phyloP scores from a whole-genome alignment of 2,329 filamentous ascomycete genomes.

The Bipolaris bicolor region DNA sequence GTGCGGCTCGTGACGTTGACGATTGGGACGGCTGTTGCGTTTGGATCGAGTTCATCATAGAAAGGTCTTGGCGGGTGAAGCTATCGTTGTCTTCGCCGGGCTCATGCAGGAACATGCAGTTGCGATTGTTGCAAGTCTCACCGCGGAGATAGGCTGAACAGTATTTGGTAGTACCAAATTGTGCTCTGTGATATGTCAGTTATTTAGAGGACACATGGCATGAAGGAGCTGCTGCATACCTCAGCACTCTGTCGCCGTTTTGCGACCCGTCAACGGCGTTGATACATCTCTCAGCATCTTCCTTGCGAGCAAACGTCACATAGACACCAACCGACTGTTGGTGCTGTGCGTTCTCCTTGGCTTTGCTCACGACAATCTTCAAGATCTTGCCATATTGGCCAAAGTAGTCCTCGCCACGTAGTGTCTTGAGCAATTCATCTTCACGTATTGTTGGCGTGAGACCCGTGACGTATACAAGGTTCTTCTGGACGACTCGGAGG shows the following conservation, averaged over 20 bases:
- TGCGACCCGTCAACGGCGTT: constrained; percentile 88
- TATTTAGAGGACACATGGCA: constrained; percentile 9
- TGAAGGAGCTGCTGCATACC: constrained; percentile 56
- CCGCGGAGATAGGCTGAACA: constrained; percentile 96
- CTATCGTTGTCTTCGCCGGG: constrained; percentile 98
- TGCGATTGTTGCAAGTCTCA: constrained; percentile 91
- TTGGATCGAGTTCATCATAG: constrained; percentile 88
- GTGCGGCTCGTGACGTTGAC: constrained; percentile 58
- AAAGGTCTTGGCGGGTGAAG: constrained; percentile 92
- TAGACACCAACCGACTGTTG: constrained; percentile 95
- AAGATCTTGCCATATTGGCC: constrained; percentile 98
- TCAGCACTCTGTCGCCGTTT: constrained; percentile 85
- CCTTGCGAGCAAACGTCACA: constrained; percentile 93
- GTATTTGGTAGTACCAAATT: constrained; percentile 94
- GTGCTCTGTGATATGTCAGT: constrained; percentile 57
- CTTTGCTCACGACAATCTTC: constrained; percentile 98
- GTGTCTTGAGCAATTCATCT: constrained; percentile 86
- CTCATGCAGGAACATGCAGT: constrained; percentile 98
- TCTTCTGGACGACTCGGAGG: constrained; percentile 96
- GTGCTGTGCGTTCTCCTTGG: constrained; percentile 72
- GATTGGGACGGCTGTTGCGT: constrained; percentile 73
- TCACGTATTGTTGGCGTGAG: constrained; percentile 90
- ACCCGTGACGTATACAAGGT: constrained; percentile 96
- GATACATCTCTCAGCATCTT: constrained; percentile 89
- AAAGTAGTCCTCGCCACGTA: constrained; percentile 92